These are phyloP conservation scores for Colletotrichum sojae DNA, from an alignment of 2,329 filamentous ascomycete genomes.

Conservation along the genomic window DNA sequence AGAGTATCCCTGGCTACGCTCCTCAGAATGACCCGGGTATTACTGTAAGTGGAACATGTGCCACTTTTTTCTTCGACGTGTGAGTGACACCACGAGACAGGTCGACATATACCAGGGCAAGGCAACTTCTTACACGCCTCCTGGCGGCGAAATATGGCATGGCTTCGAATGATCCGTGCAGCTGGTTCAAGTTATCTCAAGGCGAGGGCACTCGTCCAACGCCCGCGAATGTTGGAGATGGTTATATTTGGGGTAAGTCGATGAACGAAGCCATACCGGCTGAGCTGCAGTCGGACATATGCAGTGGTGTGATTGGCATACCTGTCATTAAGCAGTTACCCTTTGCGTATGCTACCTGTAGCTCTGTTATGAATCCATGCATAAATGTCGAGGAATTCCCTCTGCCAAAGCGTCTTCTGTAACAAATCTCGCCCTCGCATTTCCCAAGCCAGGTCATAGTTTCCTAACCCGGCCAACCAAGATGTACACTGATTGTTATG, in stretches of 20 bases:
- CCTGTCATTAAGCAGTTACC: too few relatives aligned
- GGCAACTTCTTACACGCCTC: conserved; percentile 7
- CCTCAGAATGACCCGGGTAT: conserved; percentile 64
- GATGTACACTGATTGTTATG: background rate
- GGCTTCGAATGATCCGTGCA: background rate
- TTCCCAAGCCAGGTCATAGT: background rate
- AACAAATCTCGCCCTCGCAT: too few relatives aligned
- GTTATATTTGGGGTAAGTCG: background rate
- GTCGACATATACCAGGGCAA: conserved; percentile 24
- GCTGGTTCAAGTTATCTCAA: background rate
- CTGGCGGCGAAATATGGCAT: conserved; percentile 12
- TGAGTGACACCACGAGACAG: background rate
- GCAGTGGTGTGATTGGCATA: too few relatives aligned
- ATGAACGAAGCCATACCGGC: too few relatives aligned
- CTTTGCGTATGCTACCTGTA: too few relatives aligned
- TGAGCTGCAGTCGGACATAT: too few relatives aligned
- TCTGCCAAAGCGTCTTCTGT: too few relatives aligned
- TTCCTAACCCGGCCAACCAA: background rate
- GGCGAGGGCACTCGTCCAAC: background rate
- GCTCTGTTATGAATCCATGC: too few relatives aligned
- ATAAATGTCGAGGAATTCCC: too few relatives aligned
- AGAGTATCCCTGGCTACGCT: conserved; percentile 61
- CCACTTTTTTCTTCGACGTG: background rate
- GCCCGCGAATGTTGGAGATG: background rate
- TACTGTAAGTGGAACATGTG: conserved; percentile 49